phyloP scores from a whole-genome alignment of 2,329 filamentous ascomycete species.

The Claviceps sp. region DNA sequence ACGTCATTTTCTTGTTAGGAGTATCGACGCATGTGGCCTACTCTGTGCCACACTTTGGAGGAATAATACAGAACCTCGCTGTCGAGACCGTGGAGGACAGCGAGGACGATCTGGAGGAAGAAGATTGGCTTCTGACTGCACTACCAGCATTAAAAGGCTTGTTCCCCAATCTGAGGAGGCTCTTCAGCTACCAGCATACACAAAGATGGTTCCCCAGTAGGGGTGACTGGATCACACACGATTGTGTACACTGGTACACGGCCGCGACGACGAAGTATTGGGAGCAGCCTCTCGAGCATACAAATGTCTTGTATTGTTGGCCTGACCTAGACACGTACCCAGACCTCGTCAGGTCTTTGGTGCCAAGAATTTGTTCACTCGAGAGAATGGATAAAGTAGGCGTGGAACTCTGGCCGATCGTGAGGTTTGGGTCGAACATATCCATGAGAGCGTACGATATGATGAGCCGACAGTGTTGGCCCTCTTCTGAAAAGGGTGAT shows the following conservation, averaged over 20 bases:
- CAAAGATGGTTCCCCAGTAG: neutral
- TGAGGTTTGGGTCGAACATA: constrained; percentile 14
- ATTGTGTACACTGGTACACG: constrained; percentile 15
- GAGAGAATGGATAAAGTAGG: constrained; percentile 1
- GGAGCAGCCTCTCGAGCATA: constrained; percentile 14
- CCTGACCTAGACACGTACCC: constrained; percentile 18
- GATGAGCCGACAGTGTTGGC: constrained; percentile 5
- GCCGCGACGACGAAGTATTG: constrained; percentile 10
- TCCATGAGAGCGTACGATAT: constrained; percentile 10
- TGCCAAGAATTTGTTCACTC: constrained; percentile 6
- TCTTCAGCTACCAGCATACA: constrained; percentile 12
- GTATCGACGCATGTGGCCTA: neutral
- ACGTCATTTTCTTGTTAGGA: constrained; percentile 17
- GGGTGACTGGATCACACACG: constrained; percentile 20
- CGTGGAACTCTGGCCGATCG: constrained; percentile 17
- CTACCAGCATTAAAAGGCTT: neutral
- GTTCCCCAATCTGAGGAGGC: constrained; percentile 14
- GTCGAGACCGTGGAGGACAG: constrained; percentile 7
- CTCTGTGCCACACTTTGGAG: constrained; percentile 15
- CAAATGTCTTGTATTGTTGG: constrained; percentile 19
- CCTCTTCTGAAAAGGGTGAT: neutral
- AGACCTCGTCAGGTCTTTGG: constrained; percentile 15
- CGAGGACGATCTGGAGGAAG: neutral
- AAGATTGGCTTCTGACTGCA: neutral
- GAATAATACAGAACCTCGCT: constrained; percentile 18